phyloP scores from a whole-genome alignment of 2,329 filamentous ascomycete genomes.

The Endocalyx cinctus region DNA sequence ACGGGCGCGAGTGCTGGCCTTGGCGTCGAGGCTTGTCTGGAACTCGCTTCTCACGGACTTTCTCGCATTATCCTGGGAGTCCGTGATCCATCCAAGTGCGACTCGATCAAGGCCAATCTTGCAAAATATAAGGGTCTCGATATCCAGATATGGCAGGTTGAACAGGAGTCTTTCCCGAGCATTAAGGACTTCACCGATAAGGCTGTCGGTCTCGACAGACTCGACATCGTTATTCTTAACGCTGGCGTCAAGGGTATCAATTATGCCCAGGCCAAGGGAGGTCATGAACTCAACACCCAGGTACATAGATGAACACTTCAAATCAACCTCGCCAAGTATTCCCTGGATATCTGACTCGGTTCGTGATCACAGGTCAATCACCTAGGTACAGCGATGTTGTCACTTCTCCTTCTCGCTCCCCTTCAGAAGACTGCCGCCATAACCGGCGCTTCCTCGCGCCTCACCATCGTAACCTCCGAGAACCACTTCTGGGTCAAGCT shows the following conservation, averaged over 20 bases:
- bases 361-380: constrained; percentile 11
- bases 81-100: constrained; percentile 9
- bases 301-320: too few relatives aligned
- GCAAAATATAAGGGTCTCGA: constrained; percentile 6
- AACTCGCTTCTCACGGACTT: constrained; percentile 13
- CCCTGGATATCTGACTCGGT: too few relatives aligned
- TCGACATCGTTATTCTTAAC: constrained; percentile 13
- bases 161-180: constrained; percentile 13
- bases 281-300: constrained; percentile 14
- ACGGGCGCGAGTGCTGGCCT: constrained; percentile 14
- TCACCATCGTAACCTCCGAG: constrained; percentile 15
- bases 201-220: constrained; percentile 8
- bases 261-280: constrained; percentile 10
- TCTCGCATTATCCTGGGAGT: constrained; percentile 14
- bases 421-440: constrained; percentile 8
- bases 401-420: constrained; percentile 11
- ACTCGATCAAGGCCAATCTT: constrained; percentile 9
- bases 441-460: constrained; percentile 6
- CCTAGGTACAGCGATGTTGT: constrained; percentile 15
- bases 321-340: too few relatives aligned
- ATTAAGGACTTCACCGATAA: constrained; percentile 11
- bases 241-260: constrained; percentile 13
- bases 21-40: constrained; percentile 15
- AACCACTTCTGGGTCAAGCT: constrained; percentile 9
- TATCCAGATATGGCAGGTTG: constrained; percentile 12